Evolutionary conservation across 768 basidiomycete species (phyloP).

Genomic region (Amanita pallidorosea): DNA sequence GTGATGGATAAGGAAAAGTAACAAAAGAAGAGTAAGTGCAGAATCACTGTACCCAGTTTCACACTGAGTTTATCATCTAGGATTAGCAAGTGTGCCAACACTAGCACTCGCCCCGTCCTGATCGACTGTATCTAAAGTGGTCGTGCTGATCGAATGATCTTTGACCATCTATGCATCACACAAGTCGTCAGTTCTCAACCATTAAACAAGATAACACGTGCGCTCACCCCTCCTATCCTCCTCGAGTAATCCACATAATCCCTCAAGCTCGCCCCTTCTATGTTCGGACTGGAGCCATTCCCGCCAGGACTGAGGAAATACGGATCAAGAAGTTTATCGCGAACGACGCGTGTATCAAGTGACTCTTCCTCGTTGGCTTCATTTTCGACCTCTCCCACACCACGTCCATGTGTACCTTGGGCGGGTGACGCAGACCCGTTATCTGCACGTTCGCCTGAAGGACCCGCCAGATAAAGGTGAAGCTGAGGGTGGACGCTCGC

Average conservation of each 20-base stretch:
- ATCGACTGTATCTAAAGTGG: conserved; percentile 17
- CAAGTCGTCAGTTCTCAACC: not conserved
- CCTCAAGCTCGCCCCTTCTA: conserved; percentile 22
- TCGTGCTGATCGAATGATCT: conserved; percentile 19
- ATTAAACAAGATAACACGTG: not conserved
- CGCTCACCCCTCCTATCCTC: conserved; percentile 22
- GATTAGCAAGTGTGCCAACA: not conserved
- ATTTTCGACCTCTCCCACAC: not conserved
- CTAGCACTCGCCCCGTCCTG: not conserved
- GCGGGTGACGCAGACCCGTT: not conserved
- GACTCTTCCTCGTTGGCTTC: not conserved
- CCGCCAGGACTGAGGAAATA: not conserved
- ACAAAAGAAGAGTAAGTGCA: too few species aligned
- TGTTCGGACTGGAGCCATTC: not conserved
- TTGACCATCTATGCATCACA: conserved; percentile 13
- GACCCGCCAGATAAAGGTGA: not conserved
- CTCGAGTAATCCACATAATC: conserved; percentile 30
- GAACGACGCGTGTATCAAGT: not conserved
- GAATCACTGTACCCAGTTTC: too few species aligned
- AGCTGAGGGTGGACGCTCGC: too few species aligned
- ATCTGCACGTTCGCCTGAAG: not conserved
- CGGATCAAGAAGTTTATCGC: conserved; percentile 2
- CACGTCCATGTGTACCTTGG: not conserved
- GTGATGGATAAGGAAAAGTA: too few species aligned
- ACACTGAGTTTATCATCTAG: too few species aligned